These are phyloP conservation scores for Pythium utonaiense DNA, from an alignment of 352 stramenopile genomes.

Conservation along the genomic window DNA sequence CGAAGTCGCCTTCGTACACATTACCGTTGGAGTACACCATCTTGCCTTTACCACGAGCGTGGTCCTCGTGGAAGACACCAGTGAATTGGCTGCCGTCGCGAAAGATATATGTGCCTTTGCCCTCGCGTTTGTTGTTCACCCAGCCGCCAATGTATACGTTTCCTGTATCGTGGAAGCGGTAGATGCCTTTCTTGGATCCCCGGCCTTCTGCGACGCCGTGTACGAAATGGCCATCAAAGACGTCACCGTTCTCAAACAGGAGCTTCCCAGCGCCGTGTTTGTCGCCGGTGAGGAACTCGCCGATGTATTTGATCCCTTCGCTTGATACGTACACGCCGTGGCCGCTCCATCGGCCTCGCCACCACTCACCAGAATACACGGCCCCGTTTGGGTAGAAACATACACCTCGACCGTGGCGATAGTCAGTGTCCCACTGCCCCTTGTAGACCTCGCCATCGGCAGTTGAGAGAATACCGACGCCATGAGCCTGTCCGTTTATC, in stretches of 20 bases:
- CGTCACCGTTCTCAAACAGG: slow-evolving; percentile 71
- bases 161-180: slow-evolving; percentile 60
- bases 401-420: slow-evolving; percentile 58
- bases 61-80: slow-evolving; percentile 51
- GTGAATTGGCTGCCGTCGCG: slow-evolving; percentile 55
- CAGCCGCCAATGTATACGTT: slow-evolving; percentile 73
- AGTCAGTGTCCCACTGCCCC: slow-evolving; percentile 61
- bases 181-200: slow-evolving; percentile 49
- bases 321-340: slow-evolving; percentile 61
- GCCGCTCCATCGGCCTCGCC: slow-evolving; percentile 49
- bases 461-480: slow-evolving; percentile 71
- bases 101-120: slow-evolving; percentile 63
- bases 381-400: slow-evolving; percentile 76
- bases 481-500: slow-evolving; percentile 58
- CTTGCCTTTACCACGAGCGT: slow-evolving; percentile 68
- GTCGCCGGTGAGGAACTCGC: slow-evolving; percentile 50
- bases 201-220: slow-evolving; percentile 45
- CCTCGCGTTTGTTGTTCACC: slow-evolving; percentile 65
- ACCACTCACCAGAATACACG: slow-evolving; percentile 74
- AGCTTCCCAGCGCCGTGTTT: slow-evolving; percentile 67
- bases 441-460: slow-evolving; percentile 90
- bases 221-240: slow-evolving; percentile 69
- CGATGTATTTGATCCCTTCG: slow-evolving; percentile 67
- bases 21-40: slow-evolving; percentile 88
- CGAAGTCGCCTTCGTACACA: no score